Evolutionary conservation across 192 early-diverging fungal genomes (phyloP).

Genomic region (Mortierella alpina): DNA sequence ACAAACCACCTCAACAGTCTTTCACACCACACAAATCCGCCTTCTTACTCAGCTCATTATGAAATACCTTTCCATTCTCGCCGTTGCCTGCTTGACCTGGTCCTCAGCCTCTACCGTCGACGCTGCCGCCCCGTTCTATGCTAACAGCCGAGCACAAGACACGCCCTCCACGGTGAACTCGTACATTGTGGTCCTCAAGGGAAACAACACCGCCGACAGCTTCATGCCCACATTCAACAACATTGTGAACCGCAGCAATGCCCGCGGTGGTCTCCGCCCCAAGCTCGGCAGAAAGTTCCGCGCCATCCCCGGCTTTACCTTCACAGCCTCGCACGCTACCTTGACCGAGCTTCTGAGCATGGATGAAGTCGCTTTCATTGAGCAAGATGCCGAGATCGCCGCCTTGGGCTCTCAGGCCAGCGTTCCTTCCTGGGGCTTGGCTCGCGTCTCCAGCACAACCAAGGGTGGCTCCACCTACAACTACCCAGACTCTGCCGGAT

Average conservation of each 20-base stretch:
- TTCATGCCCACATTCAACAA: conserved; percentile 38
- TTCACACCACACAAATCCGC: no score
- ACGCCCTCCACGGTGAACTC: conserved; percentile 56
- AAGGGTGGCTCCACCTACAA: conserved; percentile 29
- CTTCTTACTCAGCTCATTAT: no score
- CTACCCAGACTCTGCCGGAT: conserved; percentile 63
- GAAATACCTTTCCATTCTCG: no score
- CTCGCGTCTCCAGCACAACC: conserved; percentile 10
- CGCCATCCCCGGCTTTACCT: conserved; percentile 59
- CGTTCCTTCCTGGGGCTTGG: conserved; percentile 51
- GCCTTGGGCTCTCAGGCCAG: conserved; percentile 18
- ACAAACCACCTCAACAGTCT: no score
- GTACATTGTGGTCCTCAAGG: conserved; percentile 73
- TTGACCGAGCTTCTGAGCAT: conserved; percentile 46
- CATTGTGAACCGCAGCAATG: conserved; percentile 39
- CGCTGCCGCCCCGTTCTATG: conserved; percentile 8
- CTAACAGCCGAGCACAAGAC: not conserved
- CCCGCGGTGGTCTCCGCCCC: conserved; percentile 4
- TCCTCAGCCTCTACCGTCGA: conserved; percentile 7
- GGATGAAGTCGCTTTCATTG: conserved; percentile 57
- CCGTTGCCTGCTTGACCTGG: no score
- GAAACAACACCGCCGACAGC: conserved; percentile 19
- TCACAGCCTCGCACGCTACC: conserved; percentile 57
- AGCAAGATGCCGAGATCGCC: conserved; percentile 58
- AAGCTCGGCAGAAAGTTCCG: conserved; percentile 2